A percentile compares a stretch with the other conserved stretches of the same genome.
Evolutionary conservation across 106 monocot species (phyloP).

Genomic region (Chionographis japonica): DNA sequence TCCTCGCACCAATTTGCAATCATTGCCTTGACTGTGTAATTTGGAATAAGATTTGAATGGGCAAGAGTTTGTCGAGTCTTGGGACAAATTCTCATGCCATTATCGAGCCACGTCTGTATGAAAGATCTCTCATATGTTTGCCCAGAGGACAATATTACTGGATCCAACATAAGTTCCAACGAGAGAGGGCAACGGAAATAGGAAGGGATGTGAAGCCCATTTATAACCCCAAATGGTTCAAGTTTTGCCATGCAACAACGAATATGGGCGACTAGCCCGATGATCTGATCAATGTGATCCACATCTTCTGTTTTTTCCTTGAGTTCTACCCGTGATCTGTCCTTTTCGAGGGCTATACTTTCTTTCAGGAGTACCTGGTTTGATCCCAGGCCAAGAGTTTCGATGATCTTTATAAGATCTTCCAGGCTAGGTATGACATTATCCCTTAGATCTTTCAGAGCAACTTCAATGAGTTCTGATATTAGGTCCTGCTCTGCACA

Average conservation of each 20-base stretch:
- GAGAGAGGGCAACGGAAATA: slow-evolving; percentile 83
- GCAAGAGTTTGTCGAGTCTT: slow-evolving; percentile 50
- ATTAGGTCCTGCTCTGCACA: slow-evolving; percentile 29
- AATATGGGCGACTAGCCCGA: slow-evolving; percentile 41
- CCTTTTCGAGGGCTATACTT: slow-evolving; percentile 67
- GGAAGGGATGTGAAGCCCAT: slow-evolving; percentile 52
- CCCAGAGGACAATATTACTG: slow-evolving; percentile 81
- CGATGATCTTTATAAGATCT: slow-evolving; percentile 43
- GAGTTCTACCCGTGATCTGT: slow-evolving; percentile 39
- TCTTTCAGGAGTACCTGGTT: slow-evolving; percentile 53
- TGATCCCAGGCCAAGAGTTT: slow-evolving; percentile 56
- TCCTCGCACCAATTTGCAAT: slow-evolving; percentile 82
- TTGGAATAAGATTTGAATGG: slow-evolving; percentile 68
- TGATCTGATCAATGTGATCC: slow-evolving; percentile 35
- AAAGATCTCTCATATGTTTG: slow-evolving; percentile 81
- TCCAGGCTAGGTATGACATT: slow-evolving; percentile 30
- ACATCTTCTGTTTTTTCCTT: slow-evolving; percentile 39
- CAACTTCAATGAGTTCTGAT: slow-evolving; percentile 46
- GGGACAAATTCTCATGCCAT: slow-evolving; percentile 76
- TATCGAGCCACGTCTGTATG: slow-evolving; percentile 85
- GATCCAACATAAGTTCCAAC: slow-evolving; percentile 72
- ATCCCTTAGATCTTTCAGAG: slow-evolving; percentile 48
- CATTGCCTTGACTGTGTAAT: slow-evolving; percentile 67
- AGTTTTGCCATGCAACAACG: slow-evolving; percentile 37
- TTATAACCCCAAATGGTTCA: slow-evolving; percentile 39